Evolutionary conservation across 768 basidiomycete species (phyloP).

Genomic region (Russula compacta): DNA sequence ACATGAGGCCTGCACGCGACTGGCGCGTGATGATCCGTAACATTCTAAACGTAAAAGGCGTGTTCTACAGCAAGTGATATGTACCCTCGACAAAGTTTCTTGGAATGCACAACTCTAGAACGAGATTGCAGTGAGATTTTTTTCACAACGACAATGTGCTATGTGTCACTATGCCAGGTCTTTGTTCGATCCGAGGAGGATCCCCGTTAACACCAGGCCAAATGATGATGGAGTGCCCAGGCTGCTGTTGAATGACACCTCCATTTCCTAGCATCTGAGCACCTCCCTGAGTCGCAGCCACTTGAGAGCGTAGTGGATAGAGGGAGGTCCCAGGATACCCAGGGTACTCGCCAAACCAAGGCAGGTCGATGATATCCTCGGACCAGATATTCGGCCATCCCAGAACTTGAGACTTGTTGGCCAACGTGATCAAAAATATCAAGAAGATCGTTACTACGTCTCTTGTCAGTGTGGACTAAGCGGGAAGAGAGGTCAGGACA

Average conservation of each 20-base stretch:
- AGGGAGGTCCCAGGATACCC: slow-evolving; percentile 34
- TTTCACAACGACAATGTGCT: slow-evolving; percentile 8
- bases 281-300: background rate
- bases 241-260: slow-evolving; percentile 39
- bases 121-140: background rate
- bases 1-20: slow-evolving; percentile 15
- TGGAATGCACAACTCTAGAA: background rate
- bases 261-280: slow-evolving; percentile 22
- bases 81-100: background rate
- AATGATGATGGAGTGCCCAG: slow-evolving; percentile 58
- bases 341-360: slow-evolving; percentile 69
- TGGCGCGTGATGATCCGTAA: slow-evolving; percentile 5
- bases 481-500: slow-evolving; percentile 19
- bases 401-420: slow-evolving; percentile 43
- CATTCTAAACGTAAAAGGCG: slow-evolving; percentile 12
- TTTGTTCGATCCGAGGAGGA: slow-evolving; percentile 51
- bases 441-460: slow-evolving; percentile 39
- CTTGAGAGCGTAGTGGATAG: background rate
- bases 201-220: slow-evolving; percentile 56
- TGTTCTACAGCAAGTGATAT: slow-evolving; percentile 17
- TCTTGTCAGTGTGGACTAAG: slow-evolving; percentile 6
- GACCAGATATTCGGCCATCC: slow-evolving; percentile 48
- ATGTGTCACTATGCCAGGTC: slow-evolving; percentile 33
- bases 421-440: slow-evolving; percentile 38
- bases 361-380: slow-evolving; percentile 54